Evolutionary conservation across 1,284 basidiomycete genomes (phyloP).

Genomic region (Ustilago hordei): DNA sequence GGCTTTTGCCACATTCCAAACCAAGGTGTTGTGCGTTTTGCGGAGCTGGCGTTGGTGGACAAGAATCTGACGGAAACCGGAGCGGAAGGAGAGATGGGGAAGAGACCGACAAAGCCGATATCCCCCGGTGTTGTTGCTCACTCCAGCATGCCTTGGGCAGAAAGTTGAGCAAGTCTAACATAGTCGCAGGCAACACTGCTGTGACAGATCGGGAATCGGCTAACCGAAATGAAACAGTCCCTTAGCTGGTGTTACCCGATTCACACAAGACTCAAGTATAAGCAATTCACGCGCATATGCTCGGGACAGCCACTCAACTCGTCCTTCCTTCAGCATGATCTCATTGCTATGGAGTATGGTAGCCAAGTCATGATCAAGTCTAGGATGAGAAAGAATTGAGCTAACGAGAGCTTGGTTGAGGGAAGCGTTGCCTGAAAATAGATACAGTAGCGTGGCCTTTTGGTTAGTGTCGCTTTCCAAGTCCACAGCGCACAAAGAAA

Average conservation of each 20-base stretch:
- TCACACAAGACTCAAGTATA: too few species aligned
- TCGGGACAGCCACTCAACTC: too few species aligned
- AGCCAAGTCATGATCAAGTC: too few species aligned
- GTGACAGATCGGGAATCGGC: too few species aligned
- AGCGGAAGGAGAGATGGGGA: neutral
- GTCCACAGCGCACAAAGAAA: neutral
- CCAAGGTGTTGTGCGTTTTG: neutral
- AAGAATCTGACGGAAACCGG: neutral
- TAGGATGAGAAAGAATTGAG: neutral
- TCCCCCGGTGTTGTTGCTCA: neutral
- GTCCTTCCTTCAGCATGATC: too few species aligned
- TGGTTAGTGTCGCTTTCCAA: neutral
- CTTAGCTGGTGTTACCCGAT: too few species aligned
- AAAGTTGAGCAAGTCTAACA: conserved; percentile 6
- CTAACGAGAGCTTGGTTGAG: neutral
- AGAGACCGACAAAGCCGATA: neutral
- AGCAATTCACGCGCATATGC: too few species aligned
- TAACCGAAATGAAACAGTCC: too few species aligned
- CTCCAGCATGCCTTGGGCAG: neutral
- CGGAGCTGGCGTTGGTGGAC: neutral
- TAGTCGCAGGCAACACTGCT: too few species aligned
- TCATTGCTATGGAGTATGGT: too few species aligned
- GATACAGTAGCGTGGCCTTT: neutral
- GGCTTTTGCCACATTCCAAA: conserved; percentile 1
- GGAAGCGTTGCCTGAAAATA: neutral